Base-by-base conservation (phyloP, 2,329 filamentous ascomycete genomes). In the Intubia oerlemansii region DNA sequence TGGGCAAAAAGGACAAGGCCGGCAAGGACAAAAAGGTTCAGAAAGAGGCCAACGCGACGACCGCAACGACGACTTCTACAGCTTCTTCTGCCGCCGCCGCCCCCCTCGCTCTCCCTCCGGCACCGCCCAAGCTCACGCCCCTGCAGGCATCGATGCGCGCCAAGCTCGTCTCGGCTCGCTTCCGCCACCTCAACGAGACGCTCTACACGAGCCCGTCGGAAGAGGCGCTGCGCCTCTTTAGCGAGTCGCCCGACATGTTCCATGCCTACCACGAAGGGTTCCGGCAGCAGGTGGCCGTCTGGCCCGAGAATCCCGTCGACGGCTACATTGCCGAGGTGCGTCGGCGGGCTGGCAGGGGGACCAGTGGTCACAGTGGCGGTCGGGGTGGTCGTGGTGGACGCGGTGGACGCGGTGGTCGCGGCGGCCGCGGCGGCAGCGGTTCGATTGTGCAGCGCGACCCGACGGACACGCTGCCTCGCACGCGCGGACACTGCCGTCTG, bases 241-340 rank as follows among this genome's bases (percentile, higher is more conserved):
- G 67, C 29, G 60, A 76, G 19, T 80, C 79, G 28, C 88, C 88
- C 0, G 80, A 91, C 45, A 84, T 95, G 63, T 98, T 95, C 53
- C 63, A 69, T 40, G 84, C 95, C 52, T 98, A 98, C 52, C 88
- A 98, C 53, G 75, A 82, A 29, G 88, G 88, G 19, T 98, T 98
- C 61, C 76, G 84, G 1, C 78, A 84, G 30, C 88, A 98, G 54
- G 88, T 95, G 34, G 74, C 80, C 44, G 77, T 84, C 3, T 98
- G 88, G 88, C 88, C 88, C 7, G 79, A 85, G 45, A 98, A 98
- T 51, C 88, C 88, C 0, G 81, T 98, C 26, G 79, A 93, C 48
- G 68, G 66, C 33, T 95, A 91, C 53, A 72, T 93, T 38, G 46
- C 54, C 17, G 63, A 74, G 28, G 69, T 95, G 38, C 61, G 69